These are phyloP conservation scores for Leccinum boreale DNA, from an alignment of 768 basidiomycete species.

Conservation along the genomic window DNA sequence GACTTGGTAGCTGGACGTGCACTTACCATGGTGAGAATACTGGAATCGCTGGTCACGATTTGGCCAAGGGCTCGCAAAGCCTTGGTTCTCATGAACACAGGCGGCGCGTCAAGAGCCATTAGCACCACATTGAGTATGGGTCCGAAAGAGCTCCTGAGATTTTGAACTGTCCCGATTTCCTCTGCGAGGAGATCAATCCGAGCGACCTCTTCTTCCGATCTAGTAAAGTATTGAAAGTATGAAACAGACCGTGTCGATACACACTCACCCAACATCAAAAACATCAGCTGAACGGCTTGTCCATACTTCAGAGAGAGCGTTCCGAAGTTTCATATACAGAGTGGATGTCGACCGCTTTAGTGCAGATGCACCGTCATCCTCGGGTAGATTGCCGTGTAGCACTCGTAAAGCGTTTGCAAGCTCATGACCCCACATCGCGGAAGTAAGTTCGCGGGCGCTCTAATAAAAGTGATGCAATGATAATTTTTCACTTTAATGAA, in stretches of 20 bases:
- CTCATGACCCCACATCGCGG: constrained; percentile 80
- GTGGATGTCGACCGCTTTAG: constrained; percentile 13
- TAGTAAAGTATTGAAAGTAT: constrained; percentile 26
- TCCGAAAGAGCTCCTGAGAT: constrained; percentile 75
- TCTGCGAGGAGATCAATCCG: constrained; percentile 71
- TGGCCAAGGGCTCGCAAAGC: constrained; percentile 87
- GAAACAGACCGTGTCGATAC: neutral
- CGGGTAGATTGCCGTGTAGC: constrained; percentile 47
- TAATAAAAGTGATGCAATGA: constrained; percentile 1
- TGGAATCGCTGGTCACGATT: constrained; percentile 86
- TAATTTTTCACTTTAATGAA: neutral
- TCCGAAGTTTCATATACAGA: constrained; percentile 58
- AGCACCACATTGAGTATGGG: constrained; percentile 80
- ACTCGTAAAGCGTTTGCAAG: constrained; percentile 67
- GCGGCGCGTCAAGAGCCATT: constrained; percentile 74
- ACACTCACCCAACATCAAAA: constrained; percentile 74
- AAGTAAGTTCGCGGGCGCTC: constrained; percentile 83
- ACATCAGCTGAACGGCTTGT: constrained; percentile 64
- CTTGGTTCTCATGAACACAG: constrained; percentile 92
- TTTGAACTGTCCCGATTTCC: constrained; percentile 76
- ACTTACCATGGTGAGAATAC: constrained; percentile 71
- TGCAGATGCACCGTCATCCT: constrained; percentile 32
- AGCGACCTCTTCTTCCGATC: constrained; percentile 66
- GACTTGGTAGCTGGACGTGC: neutral
- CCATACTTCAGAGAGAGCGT: constrained; percentile 71